Conservation (phyloP, 345 rosid genomes). For the Citrus medica region DNA sequence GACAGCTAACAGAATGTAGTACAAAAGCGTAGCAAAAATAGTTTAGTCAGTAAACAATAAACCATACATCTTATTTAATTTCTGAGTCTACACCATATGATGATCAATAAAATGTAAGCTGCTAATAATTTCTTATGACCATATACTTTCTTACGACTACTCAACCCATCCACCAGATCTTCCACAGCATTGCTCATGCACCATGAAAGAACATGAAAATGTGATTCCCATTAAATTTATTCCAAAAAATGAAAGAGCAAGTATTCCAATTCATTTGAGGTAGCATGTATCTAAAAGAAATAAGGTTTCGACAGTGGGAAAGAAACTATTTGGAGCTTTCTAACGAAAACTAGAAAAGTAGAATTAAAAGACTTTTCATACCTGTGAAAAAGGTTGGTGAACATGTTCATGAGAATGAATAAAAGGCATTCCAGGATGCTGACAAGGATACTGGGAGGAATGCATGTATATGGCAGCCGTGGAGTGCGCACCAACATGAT, state of each 20-base stretch:
- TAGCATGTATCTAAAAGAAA: not conserved
- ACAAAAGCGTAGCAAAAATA: not conserved
- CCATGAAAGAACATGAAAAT: not conserved
- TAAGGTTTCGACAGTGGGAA: not conserved
- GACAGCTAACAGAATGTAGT: not conserved
- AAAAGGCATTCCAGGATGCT: constrained; percentile 65
- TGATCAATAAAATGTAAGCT: not conserved
- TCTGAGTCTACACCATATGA: not conserved
- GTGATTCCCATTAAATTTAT: not conserved
- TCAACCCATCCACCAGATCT: not conserved
- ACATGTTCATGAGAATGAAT: constrained; percentile 55
- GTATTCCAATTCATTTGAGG: not conserved
- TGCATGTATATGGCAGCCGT: constrained; percentile 52
- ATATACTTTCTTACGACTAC: not conserved
- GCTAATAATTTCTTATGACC: not conserved
- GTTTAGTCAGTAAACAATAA: not conserved
- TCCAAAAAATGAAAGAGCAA: not conserved
- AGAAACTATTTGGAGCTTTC: not conserved
- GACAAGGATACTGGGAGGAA: constrained; percentile 69
- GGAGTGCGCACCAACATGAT: constrained; percentile 52
- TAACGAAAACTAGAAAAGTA: not conserved
- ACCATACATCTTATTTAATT: not conserved
- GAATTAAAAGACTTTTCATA: constrained; percentile 19
- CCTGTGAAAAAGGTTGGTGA: constrained; percentile 67
- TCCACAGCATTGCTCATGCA: not conserved